Conservation (phyloP, 208 protist genomes). For the Herpetomonas tarakana region DNA sequence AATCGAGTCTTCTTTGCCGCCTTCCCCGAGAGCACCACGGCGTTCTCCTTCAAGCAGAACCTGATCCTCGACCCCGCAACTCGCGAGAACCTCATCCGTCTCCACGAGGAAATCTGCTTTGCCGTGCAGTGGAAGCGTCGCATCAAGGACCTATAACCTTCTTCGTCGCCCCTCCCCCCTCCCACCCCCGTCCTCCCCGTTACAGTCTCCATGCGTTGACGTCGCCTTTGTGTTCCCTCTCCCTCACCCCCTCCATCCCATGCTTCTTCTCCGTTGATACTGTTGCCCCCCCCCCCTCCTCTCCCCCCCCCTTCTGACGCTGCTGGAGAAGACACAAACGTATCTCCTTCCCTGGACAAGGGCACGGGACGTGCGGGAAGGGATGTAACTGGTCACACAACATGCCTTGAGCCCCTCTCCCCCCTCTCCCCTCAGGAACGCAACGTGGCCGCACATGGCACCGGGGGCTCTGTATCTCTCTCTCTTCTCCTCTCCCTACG, state of each 20-base stretch:
- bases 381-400: too few relatives aligned
- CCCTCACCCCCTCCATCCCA: not conserved
- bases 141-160: conserved; percentile 26
- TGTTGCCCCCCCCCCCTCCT: too few relatives aligned
- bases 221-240: conserved; percentile 1
- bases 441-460: too few relatives aligned
- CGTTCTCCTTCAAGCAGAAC: conserved; percentile 18
- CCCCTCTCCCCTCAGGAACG: not conserved
- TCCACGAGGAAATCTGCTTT: conserved; percentile 69
- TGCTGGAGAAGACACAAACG: not conserved
- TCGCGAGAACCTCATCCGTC: conserved; percentile 40
- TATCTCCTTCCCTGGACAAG: not conserved
- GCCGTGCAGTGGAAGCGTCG: conserved; percentile 52
- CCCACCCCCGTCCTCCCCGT: too few relatives aligned
- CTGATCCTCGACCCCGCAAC: conserved; percentile 48
- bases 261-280: too few relatives aligned
- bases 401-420: not conserved
- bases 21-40: conserved; percentile 36
- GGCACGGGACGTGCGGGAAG: too few relatives aligned
- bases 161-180: conserved; percentile 6
- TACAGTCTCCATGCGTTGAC: too few relatives aligned
- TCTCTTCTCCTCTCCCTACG: not conserved
- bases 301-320: not conserved
- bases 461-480: not conserved
- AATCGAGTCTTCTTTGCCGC: conserved; percentile 78